Evolutionary conservation across 2,329 filamentous ascomycete genomes (phyloP), one percentile per base, ranked within the genome.

Genomic region (Alternaria atra): DNA sequence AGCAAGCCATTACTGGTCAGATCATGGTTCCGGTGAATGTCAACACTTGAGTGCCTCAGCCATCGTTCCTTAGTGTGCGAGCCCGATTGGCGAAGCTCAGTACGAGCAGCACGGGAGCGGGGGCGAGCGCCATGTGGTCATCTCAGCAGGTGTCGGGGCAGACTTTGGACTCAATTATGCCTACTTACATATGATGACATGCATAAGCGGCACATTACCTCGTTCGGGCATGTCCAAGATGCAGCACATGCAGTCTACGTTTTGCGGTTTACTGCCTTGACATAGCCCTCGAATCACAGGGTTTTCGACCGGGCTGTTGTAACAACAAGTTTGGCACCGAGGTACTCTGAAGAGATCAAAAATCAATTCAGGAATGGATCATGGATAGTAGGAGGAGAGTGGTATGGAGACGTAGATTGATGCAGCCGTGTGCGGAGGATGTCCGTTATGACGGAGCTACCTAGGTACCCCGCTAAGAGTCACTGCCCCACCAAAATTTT

Each of bases 401-500:
- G 13, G 15, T 51, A 7, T 40, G 17, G 5, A 23, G 37, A 23
- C 6, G 39, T 12, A 13, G 9, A 17, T 12, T 40, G 5, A 8
- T 13, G 5, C 39, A 39, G 37, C 39, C 17, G 17, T 52, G 25
- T 37, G 35, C 25, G 34, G 34, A 39, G 20, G 12, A 17, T 25
- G 29, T 52, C 13, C 23, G 23, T 20, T 6, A 50, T 50, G 46
- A 50, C 30, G 46, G 17, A 50, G 32, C 29, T 23, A 40, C 39
- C 17, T 23, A 40, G 3, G 17, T 43, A 43, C 51, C 51, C 51
- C 51, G 39, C 51, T 55, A 48, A 37, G 57, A 60, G 57, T 60
- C 35, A 55, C 57, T 30, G 46, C 57, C 57, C 57, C 57, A 47
- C 52, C 57, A 60, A 60, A 60, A 60, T 60, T 55, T 55, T 52